A percentile compares a stretch with the other conserved stretches of the same genome.
Conservation (phyloP, 108 stramenopile species). For the Nitzschia inconspicua region DNA sequence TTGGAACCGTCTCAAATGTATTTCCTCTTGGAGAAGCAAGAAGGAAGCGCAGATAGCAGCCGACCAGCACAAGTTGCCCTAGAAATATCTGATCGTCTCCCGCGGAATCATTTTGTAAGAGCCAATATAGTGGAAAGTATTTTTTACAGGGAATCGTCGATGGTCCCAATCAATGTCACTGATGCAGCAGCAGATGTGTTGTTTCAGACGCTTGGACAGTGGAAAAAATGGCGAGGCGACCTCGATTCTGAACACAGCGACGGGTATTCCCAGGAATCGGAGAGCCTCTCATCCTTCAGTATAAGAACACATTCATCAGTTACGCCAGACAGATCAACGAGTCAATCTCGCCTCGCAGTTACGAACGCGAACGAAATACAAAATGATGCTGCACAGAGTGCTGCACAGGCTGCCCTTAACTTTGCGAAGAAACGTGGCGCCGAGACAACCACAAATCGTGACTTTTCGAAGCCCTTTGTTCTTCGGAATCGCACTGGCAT, state of each 20-base stretch:
- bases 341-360: neutral
- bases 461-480: constrained; percentile 62
- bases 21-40: constrained; percentile 37
- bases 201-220: constrained; percentile 15
- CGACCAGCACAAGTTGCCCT: constrained; percentile 37
- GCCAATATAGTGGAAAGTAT: neutral
- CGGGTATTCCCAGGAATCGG: neutral
- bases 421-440: constrained; percentile 54
- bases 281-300: neutral
- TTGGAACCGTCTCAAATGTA: constrained; percentile 48
- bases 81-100: constrained; percentile 38
- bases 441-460: constrained; percentile 33
- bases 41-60: constrained; percentile 8
- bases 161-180: constrained; percentile 38
- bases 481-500: constrained; percentile 62
- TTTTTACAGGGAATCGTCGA: constrained; percentile 4
- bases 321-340: neutral
- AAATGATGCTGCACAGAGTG: constrained; percentile 22
- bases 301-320: too few relatives aligned
- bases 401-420: constrained; percentile 47
- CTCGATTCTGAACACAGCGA: neutral
- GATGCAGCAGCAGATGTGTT: constrained; percentile 45
- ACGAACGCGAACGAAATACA: neutral
- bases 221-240: constrained; percentile 41
- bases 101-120: constrained; percentile 10